Evolutionary conservation across 139 green algal species (phyloP).

Genomic region (Coelastrella sp.): DNA sequence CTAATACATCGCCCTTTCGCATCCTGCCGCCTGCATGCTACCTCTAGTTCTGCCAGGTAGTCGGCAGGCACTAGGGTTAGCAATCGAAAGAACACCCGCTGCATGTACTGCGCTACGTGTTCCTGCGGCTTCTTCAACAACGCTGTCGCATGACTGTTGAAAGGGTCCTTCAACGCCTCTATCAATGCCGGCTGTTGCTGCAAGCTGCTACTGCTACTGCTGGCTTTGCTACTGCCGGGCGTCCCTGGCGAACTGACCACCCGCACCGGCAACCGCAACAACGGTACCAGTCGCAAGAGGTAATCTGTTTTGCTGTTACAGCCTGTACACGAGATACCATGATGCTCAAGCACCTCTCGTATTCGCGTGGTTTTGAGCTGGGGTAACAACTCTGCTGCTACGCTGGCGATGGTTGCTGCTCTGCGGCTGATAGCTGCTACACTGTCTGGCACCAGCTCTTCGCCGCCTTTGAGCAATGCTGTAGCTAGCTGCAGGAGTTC

Average conservation of each 20-base stretch:
- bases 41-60: constrained; percentile 42
- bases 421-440: constrained; percentile 29
- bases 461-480: constrained; percentile 45
- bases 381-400: constrained; percentile 37
- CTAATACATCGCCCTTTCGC: constrained; percentile 33
- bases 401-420: not conserved
- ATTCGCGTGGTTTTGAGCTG: constrained; percentile 32
- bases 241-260: not conserved
- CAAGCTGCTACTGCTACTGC: constrained; percentile 19
- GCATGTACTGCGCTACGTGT: constrained; percentile 44
- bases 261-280: constrained; percentile 48
- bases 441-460: constrained; percentile 62
- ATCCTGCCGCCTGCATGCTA: constrained; percentile 24
- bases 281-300: constrained; percentile 36
- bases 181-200: not conserved
- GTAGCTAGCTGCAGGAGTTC: constrained; percentile 49
- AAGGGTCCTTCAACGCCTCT: constrained; percentile 8
- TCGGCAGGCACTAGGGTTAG: constrained; percentile 44
- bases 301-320: constrained; percentile 22
- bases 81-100: constrained; percentile 49
- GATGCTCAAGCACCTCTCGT: constrained; percentile 20
- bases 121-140: constrained; percentile 40
- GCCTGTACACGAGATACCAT: constrained; percentile 31
- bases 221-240: not conserved
- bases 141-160: constrained; percentile 23